phyloP scores from a whole-genome alignment of 1,284 basidiomycete species.

The Phylloporus sp. region DNA sequence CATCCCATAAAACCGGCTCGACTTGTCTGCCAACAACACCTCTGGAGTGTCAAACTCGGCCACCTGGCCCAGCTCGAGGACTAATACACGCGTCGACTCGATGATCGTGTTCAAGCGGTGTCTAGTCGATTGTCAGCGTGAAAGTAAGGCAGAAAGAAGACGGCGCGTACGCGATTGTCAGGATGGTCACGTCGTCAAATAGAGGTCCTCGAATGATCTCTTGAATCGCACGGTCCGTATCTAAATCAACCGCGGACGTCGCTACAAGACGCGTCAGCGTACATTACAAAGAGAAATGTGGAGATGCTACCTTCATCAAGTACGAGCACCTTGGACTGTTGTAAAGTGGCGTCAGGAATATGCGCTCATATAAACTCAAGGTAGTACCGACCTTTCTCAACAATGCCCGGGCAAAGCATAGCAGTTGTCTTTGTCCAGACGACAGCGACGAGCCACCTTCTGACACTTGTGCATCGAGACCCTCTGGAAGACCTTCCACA shows the following conservation, averaged over 20 bases:
- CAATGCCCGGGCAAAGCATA: neutral
- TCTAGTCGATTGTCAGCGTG: conserved; percentile 45
- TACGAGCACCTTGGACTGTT: conserved; percentile 82
- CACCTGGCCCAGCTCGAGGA: conserved; percentile 60
- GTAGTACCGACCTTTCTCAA: conserved; percentile 49
- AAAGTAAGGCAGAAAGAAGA: neutral
- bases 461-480: conserved; percentile 78
- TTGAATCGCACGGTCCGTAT: conserved; percentile 89
- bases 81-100: conserved; percentile 77
- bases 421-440: neutral
- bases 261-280: conserved; percentile 47
- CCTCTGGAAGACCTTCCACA: conserved; percentile 74
- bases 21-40: conserved; percentile 31
- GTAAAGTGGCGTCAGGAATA: neutral
- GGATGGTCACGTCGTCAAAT: conserved; percentile 77
- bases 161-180: conserved; percentile 78
- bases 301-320: conserved; percentile 81
- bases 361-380: neutral
- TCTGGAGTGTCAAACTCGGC: conserved; percentile 39
- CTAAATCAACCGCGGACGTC: conserved; percentile 86
- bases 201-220: conserved; percentile 78
- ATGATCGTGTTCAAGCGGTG: conserved; percentile 93
- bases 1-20: conserved; percentile 40
- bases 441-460: conserved; percentile 84
- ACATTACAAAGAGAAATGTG: neutral